These are phyloP conservation scores for Exophiala aquamarina DNA, from an alignment of 2,329 filamentous ascomycete genomes.

Conservation along the genomic window DNA sequence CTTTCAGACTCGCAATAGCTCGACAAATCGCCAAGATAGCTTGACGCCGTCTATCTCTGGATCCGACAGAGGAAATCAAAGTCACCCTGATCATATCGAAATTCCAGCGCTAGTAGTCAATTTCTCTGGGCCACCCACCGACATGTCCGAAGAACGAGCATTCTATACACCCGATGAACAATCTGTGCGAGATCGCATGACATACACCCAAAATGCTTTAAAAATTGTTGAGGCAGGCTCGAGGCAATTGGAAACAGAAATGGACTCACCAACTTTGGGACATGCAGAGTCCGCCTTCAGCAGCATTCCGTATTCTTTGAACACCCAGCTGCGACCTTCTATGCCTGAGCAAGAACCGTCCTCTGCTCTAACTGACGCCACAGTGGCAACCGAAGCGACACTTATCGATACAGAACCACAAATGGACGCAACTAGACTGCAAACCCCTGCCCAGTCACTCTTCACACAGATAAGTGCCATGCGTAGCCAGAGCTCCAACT, in stretches of 20 bases:
- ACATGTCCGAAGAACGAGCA: slow-evolving; percentile 15
- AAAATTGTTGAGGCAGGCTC: slow-evolving; percentile 16
- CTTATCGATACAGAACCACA: slow-evolving; percentile 71
- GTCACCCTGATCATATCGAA: slow-evolving; percentile 4
- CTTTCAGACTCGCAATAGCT: slow-evolving; percentile 2
- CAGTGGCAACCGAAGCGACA: slow-evolving; percentile 61
- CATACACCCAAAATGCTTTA: slow-evolving; percentile 30
- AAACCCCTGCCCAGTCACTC: slow-evolving; percentile 41
- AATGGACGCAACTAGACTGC: slow-evolving; percentile 48
- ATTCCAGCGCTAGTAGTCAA: slow-evolving; percentile 23
- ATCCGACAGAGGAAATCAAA: slow-evolving; percentile 7
- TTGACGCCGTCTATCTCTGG: slow-evolving; percentile 17
- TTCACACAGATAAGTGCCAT: slow-evolving; percentile 51
- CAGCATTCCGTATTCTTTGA: slow-evolving; percentile 20
- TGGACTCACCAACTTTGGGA: slow-evolving; percentile 48
- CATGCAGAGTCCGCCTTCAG: slow-evolving; percentile 33
- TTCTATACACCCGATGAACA: slow-evolving; percentile 18
- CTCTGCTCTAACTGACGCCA: slow-evolving; percentile 58
- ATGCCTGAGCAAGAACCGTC: slow-evolving; percentile 17
- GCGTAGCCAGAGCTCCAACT: slow-evolving; percentile 45
- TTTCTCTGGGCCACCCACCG: slow-evolving; percentile 1
- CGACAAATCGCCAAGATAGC: slow-evolving; percentile 14
- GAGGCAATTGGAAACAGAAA: slow-evolving; percentile 23
- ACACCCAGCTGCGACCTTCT: slow-evolving; percentile 21
- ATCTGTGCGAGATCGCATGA: slow-evolving; percentile 19